A percentile compares a stretch with the other conserved stretches of the same genome.
Conservation (phyloP, 441 rosid species). For the Adansonia madagascariensis region DNA sequence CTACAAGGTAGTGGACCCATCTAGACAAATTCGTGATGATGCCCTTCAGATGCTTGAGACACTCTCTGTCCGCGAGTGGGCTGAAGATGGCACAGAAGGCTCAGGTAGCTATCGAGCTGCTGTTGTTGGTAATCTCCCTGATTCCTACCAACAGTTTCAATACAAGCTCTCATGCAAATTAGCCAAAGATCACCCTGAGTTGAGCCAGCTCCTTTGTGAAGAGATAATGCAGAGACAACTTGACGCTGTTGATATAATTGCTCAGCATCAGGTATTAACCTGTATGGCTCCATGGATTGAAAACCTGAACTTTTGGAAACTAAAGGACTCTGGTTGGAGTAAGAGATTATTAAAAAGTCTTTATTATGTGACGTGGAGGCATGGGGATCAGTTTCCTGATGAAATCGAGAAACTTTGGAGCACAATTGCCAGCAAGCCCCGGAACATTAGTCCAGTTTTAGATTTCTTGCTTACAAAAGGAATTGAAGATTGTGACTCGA, state of each 20-base stretch:
- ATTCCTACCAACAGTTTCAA: conserved; percentile 98
- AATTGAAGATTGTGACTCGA: conserved; percentile 98
- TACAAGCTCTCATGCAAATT: conserved; percentile 97
- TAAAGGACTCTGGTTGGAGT: conserved; percentile 99
- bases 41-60: conserved; percentile 99
- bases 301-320: conserved; percentile 98
- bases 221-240: conserved; percentile 99
- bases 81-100: conserved; percentile 88
- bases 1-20: conserved; percentile 98
- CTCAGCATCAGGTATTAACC: conserved; percentile 97
- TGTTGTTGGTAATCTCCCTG: conserved; percentile 98
- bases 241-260: conserved; percentile 98
- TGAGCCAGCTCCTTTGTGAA: conserved; percentile 97
- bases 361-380: conserved; percentile 98
- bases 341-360: conserved; percentile 90
- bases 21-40: conserved; percentile 98
- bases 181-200: conserved; percentile 96
- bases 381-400: conserved; percentile 98
- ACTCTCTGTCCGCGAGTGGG: conserved; percentile 97
- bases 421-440: conserved; percentile 96
- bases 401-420: conserved; percentile 99
- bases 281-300: conserved; percentile 99
- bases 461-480: conserved; percentile 98
- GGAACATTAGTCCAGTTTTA: conserved; percentile 95
- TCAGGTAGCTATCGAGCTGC: conserved; percentile 97